Evolutionary conservation across 495 filamentous ascomycete species (phyloP).

Genomic region (Lophiotrema nucula): DNA sequence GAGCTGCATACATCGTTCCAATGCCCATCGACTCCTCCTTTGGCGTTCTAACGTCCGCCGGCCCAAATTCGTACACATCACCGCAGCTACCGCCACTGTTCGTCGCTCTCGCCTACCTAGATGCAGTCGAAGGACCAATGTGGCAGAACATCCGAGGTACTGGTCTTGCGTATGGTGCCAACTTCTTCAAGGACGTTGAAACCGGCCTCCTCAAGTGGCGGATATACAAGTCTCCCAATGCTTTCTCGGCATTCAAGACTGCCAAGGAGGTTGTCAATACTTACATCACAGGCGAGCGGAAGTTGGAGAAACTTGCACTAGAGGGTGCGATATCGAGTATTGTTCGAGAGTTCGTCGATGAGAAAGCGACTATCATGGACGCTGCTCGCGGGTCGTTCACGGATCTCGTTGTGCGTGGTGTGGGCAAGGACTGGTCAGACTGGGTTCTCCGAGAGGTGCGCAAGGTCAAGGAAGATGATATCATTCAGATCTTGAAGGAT

Average conservation of each 20-base stretch:
- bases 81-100: constrained; percentile 78
- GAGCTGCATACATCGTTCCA: constrained; percentile 74
- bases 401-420: constrained; percentile 70
- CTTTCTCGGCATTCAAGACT: constrained; percentile 79
- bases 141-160: constrained; percentile 90
- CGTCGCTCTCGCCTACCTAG: constrained; percentile 85
- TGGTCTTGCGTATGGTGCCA: constrained; percentile 85
- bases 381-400: constrained; percentile 82
- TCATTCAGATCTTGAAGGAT: constrained; percentile 70
- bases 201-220: constrained; percentile 75
- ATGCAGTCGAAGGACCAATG: constrained; percentile 88
- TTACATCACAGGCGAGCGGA: constrained; percentile 56
- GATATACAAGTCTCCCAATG: constrained; percentile 86
- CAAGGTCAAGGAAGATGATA: constrained; percentile 70
- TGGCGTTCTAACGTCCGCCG: constrained; percentile 69
- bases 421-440: constrained; percentile 76
- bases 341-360: constrained; percentile 78
- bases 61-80: constrained; percentile 71
- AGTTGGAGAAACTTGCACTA: constrained; percentile 76
- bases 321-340: constrained; percentile 90
- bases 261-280: constrained; percentile 72
- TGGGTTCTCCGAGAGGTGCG: constrained; percentile 74
- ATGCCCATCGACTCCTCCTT: constrained; percentile 95
- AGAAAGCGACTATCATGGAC: constrained; percentile 75
- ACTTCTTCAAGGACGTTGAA: constrained; percentile 71